Base-by-base conservation (phyloP, 768 basidiomycete species). In the Boletus fagicola region DNA sequence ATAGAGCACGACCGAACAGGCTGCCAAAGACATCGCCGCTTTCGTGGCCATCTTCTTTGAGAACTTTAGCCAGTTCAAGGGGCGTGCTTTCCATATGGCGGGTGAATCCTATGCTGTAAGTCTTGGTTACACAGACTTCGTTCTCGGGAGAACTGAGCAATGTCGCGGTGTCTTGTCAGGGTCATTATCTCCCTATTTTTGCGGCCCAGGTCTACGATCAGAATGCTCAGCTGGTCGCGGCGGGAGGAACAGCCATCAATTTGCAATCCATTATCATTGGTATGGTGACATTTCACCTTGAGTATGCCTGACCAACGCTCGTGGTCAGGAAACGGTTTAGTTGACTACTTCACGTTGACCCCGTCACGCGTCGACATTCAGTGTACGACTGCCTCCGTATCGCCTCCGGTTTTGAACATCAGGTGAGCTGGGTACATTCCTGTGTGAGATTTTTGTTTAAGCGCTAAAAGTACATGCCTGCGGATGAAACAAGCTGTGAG, bases 21-120 rank as follows among this genome's bases (percentile, higher is more conserved):
- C 83, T 1, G 83, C 85, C 0, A 75, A 79, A 45, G 87, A 89
- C 60, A 81, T 89, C 2, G 83, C 85, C 0, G 81, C 83, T 0
- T 89, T 89, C 62, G 75, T 89, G 0, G 74, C 80, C 8, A 82
- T 89, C 50, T 89, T 88, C 72, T 88, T 89, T 53, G 85, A 88
- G 59, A 77, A 84, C 56, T 89, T 90, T 68, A 76, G 69, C 50
- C 75, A 84, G 62, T 87, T 88, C 75, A 82, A 85, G 61, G 86
- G 85, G 0, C 74, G 85, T 12, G 55, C 60, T 3, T 83, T 86
- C 66, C 84, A 85, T 59, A 77, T 85, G 75, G 74, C 81, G 8
- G 83, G 77, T 20, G 77, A 82, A 67, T 81, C 79, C 1, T 81
- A 82, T 38, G 82, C 73, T n/a, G 81, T 80, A 57, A 26, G 38